Base-by-base conservation (phyloP, 1,284 basidiomycete genomes). In the Mrakiaceae sp. region DNA sequence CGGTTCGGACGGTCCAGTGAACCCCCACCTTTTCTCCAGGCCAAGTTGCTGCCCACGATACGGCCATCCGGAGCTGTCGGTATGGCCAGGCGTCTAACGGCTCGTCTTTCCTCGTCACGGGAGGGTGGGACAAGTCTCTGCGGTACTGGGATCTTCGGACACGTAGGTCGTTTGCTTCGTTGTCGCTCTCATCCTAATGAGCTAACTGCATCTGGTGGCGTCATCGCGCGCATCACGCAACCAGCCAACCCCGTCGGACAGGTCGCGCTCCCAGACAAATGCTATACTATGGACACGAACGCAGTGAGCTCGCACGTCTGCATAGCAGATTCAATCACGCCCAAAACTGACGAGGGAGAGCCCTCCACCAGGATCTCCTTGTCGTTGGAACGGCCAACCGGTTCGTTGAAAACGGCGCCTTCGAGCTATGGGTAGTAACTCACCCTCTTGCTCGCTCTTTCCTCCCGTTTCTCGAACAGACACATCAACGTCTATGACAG, bases 321-420 rank as follows among this genome's bases (percentile, higher is more conserved):
- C 27, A 27, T 27, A 2, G 27, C 27, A 27, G 27, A 27, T 27
- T 27, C 42, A 7, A 44, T 48, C 27, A 6, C 43, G n/a, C 40
- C 68, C 67, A n/a, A 72, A 68, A 42, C n/a, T 47, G 5, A 69
- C 74, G 84, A 27, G 27, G 27, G 27, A 27, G 27, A 27, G 27
- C 27, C 27, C 27, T 27, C 27, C 27, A 27, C 27, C 27, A 84
- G 11, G 84, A 66, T 44, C 91, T 79, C 90, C 52, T 66, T 27
- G 92, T 96, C 44, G 88, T 93, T 48, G 95, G 88, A n/a, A 95
- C 90, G 6, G 95, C 94, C 12, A 92, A 93, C 70, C 83, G 90
- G 61, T 56, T 3, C 46, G 60, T 16, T 42, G 27, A 27, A 27
- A 27, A 27, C 27, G 27, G 27, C 27, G 27, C 27, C 27, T 27